Evolutionary conservation across 2,329 filamentous ascomycete species (phyloP), one percentile per base, ranked within the genome.

Genomic region (Niveomyces coronatus): DNA sequence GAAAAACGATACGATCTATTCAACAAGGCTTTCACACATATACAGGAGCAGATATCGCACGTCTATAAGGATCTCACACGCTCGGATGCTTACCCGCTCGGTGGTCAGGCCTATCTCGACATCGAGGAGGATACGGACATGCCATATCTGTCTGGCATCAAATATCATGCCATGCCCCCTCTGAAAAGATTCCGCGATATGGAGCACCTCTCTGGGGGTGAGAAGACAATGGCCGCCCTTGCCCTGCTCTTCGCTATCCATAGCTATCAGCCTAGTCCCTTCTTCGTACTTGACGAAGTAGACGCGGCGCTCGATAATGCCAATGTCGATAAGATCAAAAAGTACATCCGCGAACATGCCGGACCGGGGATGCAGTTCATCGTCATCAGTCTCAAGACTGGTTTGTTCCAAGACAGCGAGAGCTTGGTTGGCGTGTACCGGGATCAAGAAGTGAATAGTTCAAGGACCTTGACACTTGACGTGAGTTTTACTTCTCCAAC

Each of bases 331-430:
- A 87, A 93, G 57, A 88, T 98, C 60, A 91, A 89, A 47, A 91
- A 91, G 60, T 98, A 98, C 55, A 94, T 98, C 45, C 77, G 82
- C 26, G 86, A 94, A 53, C 88, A 98, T 61, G 85, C 88, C 1
- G 85, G 86, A 1, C 91, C 91, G 2, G 93, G 93, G 11, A 96
- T 96, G 87, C 91, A 98, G 60, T 98, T 98, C 51, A 93, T 98
- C 44, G 91, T 98, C 48, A 98, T 98, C 60, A 87, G 80, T 64
- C 71, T 98, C 57, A 98, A 98, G 72, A 84, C 87, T 0, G 88
- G 87, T 2, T 68, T 98, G 40, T 98, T 96, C 65, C 88, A 98
- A 63, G 85, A 93, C 59, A 94, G 86, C 54, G 88, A 98, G 69
- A 93, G 87, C 44, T 61, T 98, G 50, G 87, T 98, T 4, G 91